phyloP scores from a whole-genome alignment of 2,329 filamentous ascomycete genomes.

The Verticillium albo-atrum region DNA sequence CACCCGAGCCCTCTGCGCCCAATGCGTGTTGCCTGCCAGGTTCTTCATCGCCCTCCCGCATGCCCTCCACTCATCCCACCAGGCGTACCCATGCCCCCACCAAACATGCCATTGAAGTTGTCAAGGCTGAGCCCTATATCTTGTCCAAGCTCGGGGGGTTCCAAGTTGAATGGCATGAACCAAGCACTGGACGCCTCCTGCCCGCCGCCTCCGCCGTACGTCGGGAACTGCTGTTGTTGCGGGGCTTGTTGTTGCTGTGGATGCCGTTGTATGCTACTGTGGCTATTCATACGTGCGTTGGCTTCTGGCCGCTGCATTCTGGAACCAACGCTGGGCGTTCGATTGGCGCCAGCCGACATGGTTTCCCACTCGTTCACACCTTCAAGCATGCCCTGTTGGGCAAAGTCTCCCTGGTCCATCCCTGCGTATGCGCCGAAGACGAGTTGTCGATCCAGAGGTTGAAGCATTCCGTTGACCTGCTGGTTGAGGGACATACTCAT shows the following conservation, averaged over 20 bases:
- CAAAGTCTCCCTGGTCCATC: constrained; percentile 29
- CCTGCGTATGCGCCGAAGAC: constrained; percentile 67
- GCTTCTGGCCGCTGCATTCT: background rate
- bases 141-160: constrained; percentile 61
- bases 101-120: constrained; percentile 45
- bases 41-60: background rate
- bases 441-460: constrained; percentile 70
- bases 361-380: constrained; percentile 37
- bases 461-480: constrained; percentile 48
- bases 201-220: constrained; percentile 13
- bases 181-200: constrained; percentile 64
- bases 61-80: constrained; percentile 17
- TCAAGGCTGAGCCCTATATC: constrained; percentile 43
- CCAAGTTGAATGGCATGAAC: constrained; percentile 92
- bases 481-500: constrained; percentile 47
- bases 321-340: constrained; percentile 9
- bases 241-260: background rate
- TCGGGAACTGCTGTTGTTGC: background rate
- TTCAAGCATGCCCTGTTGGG: constrained; percentile 27
- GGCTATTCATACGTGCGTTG: background rate
- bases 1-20: no score
- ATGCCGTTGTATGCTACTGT: background rate
- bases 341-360: constrained; percentile 25
- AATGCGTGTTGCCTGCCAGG: background rate
- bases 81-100: constrained; percentile 11